Conservation (phyloP, 140 eudicot species). For the Erigeron philadelphicus region DNA sequence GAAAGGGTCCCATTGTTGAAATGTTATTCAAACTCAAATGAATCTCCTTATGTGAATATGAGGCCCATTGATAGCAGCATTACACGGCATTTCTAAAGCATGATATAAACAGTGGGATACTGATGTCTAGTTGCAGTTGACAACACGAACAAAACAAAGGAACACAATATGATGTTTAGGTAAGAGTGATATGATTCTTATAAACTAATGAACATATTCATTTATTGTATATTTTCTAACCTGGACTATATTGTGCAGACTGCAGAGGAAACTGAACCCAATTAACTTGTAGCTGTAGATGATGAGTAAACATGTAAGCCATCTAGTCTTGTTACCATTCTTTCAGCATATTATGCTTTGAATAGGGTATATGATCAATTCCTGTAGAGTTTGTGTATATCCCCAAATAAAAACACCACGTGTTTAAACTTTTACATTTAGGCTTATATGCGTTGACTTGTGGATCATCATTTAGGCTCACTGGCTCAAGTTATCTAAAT, state of each 20-base stretch:
- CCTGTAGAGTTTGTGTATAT: background rate
- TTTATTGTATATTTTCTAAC: background rate
- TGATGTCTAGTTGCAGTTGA: background rate
- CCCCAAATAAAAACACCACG: background rate
- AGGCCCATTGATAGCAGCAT: conserved; percentile 23
- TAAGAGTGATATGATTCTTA: background rate
- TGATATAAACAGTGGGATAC: conserved; percentile 3
- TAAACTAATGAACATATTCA: background rate
- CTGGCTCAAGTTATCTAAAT: background rate
- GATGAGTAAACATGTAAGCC: conserved; percentile 1
- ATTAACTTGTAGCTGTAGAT: conserved; percentile 6
- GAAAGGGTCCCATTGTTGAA: conserved; percentile 65
- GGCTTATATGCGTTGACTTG: background rate
- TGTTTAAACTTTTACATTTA: background rate
- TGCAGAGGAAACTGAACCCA: background rate
- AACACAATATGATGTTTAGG: background rate
- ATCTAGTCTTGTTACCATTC: background rate
- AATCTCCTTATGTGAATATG: conserved; percentile 32
- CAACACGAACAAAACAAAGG: background rate
- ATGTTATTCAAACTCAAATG: conserved; percentile 39
- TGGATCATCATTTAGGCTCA: background rate
- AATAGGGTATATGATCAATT: background rate
- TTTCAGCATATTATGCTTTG: background rate
- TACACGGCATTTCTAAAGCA: conserved; percentile 9
- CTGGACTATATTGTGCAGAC: background rate